Conservation (phyloP, 495 filamentous ascomycete genomes). For the Penicillium cataractarum region DNA sequence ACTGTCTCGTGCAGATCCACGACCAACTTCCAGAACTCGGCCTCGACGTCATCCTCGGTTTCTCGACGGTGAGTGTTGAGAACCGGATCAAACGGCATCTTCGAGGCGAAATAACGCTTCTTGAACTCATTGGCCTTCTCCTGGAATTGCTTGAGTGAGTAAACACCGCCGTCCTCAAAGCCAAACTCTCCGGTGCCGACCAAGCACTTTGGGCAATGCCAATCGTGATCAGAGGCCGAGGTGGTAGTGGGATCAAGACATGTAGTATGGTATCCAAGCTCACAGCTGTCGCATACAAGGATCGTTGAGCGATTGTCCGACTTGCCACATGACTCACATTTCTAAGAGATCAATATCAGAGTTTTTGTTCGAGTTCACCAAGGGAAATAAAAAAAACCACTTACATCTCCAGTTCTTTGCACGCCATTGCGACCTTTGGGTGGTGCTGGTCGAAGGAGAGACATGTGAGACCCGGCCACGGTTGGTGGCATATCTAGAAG, state of each 20-base stretch:
- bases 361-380: not conserved
- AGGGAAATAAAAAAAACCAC: slow-evolving; percentile 17
- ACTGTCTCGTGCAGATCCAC: slow-evolving; percentile 92
- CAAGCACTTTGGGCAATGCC: slow-evolving; percentile 94
- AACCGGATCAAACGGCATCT: slow-evolving; percentile 87
- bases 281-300: slow-evolving; percentile 90
- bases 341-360: slow-evolving; percentile 49
- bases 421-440: slow-evolving; percentile 72
- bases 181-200: slow-evolving; percentile 97
- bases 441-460: slow-evolving; percentile 79
- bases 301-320: slow-evolving; percentile 72
- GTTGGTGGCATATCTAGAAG: slow-evolving; percentile 78
- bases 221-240: slow-evolving; percentile 79
- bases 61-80: slow-evolving; percentile 77
- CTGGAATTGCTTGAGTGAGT: slow-evolving; percentile 95
- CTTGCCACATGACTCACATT: slow-evolving; percentile 86
- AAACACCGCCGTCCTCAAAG: slow-evolving; percentile 95
- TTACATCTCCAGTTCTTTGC: slow-evolving; percentile 75
- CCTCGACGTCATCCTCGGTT: slow-evolving; percentile 94
- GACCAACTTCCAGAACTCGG: slow-evolving; percentile 95
- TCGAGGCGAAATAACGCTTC: slow-evolving; percentile 86
- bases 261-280: slow-evolving; percentile 81
- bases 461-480: slow-evolving; percentile 96
- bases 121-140: slow-evolving; percentile 95
- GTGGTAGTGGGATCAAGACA: slow-evolving; percentile 91